Evolutionary conservation across 2,329 filamentous ascomycete genomes (phyloP).

Genomic region (Dactylellina sp.): DNA sequence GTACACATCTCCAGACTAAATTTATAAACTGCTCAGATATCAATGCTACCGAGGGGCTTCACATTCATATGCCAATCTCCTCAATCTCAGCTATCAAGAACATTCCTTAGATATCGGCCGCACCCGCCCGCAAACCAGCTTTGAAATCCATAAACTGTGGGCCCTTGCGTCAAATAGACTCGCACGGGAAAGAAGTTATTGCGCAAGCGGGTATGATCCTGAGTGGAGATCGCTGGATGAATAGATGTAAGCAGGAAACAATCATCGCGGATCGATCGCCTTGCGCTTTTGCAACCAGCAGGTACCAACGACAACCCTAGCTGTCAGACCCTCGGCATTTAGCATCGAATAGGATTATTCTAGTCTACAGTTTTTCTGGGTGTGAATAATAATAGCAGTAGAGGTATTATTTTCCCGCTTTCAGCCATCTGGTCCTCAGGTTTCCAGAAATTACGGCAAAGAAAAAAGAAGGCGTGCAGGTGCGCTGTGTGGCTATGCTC

Average conservation of each 20-base stretch:
- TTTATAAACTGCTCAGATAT: too few relatives aligned
- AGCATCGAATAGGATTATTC: neutral
- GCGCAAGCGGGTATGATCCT: slow-evolving; percentile 12
- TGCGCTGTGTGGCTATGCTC: slow-evolving; percentile 13
- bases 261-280: slow-evolving; percentile 33
- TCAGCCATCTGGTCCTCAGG: too few relatives aligned
- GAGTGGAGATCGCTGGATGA: slow-evolving; percentile 13
- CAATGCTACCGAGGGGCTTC: too few relatives aligned
- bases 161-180: slow-evolving; percentile 9
- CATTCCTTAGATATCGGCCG: slow-evolving; percentile 14
- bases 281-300: slow-evolving; percentile 36
- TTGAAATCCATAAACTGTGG: neutral
- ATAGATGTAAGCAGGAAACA: neutral
- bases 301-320: neutral
- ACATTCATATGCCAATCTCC: too few relatives aligned
- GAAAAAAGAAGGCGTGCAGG: neutral
- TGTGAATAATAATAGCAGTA: neutral
- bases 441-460: too few relatives aligned
- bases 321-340: neutral
- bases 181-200: slow-evolving; percentile 1
- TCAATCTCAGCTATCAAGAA: slow-evolving; percentile 1
- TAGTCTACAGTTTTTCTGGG: too few relatives aligned
- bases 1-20: too few relatives aligned
- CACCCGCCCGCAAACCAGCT: slow-evolving; percentile 20
- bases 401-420: neutral